phyloP scores from a whole-genome alignment of 768 basidiomycete genomes.

The Pulveroboletus sp. region DNA sequence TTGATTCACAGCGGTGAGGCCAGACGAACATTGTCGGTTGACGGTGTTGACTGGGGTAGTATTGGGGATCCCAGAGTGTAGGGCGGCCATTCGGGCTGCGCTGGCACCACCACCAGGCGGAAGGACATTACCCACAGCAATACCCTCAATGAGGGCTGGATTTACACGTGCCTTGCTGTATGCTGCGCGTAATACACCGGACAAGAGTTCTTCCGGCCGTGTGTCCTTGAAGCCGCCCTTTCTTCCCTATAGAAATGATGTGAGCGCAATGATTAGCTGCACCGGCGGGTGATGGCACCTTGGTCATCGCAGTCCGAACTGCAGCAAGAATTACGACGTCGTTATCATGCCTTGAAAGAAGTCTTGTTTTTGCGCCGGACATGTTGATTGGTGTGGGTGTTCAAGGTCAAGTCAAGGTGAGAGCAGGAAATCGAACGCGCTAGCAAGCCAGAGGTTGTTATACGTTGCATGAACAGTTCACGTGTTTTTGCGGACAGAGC shows the following conservation, averaged over 20 bases:
- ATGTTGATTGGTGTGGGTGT: constrained; percentile 10
- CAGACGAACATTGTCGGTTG: constrained; percentile 89
- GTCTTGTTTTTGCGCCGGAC: constrained; percentile 44
- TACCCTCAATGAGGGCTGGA: constrained; percentile 79
- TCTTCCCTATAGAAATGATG: constrained; percentile 45
- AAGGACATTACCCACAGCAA: constrained; percentile 84
- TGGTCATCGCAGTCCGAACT: constrained; percentile 87
- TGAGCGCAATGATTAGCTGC: background rate
- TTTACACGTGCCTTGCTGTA: constrained; percentile 65
- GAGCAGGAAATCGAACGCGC: background rate
- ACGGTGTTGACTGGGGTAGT: constrained; percentile 73
- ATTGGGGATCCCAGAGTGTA: constrained; percentile 81
- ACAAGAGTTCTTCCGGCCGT: constrained; percentile 74
- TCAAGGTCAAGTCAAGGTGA: background rate
- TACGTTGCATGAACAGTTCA: constrained; percentile 14
- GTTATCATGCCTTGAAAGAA: constrained; percentile 70
- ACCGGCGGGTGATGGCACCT: constrained; percentile 41
- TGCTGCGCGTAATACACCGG: constrained; percentile 70
- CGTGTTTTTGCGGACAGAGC: constrained; percentile 18
- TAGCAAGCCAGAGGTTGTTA: constrained; percentile 6
- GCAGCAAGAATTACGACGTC: constrained; percentile 91
- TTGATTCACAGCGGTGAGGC: constrained; percentile 75
- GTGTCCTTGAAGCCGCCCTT: constrained; percentile 94
- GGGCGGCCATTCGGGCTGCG: constrained; percentile 80
- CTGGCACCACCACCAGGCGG: constrained; percentile 80